Percentiles rank a stretch among this genome's conserved stretches.
Conservation (phyloP, 495 filamentous ascomycete species). For the Neurospora sp. region DNA sequence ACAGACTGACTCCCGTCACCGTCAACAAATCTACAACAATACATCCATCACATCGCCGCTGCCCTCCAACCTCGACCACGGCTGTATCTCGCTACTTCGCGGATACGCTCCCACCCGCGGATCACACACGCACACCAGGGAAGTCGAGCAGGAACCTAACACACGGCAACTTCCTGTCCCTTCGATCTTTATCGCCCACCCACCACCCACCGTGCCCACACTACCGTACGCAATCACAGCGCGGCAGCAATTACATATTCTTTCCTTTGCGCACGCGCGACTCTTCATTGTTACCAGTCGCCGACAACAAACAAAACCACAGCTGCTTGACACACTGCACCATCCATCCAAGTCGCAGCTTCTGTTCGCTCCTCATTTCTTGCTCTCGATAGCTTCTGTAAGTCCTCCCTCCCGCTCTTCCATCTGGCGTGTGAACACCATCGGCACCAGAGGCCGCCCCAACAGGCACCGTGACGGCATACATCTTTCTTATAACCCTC, state of each 20-base stretch:
- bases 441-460: neutral
- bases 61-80: neutral
- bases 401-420: neutral
- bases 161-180: neutral
- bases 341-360: neutral
- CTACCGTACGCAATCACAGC: neutral
- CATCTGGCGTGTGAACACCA: neutral
- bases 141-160: neutral
- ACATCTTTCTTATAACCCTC: neutral
- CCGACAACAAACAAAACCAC: neutral
- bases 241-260: neutral
- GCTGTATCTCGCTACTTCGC: neutral
- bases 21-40: constrained; percentile 2
- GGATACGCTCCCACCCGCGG: neutral
- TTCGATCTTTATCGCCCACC: neutral
- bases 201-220: neutral
- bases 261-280: neutral
- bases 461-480: neutral
- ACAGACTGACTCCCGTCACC: constrained; percentile 7
- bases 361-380: neutral
- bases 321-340: neutral
- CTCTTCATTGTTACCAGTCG: neutral
- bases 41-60: neutral
- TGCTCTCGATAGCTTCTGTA: neutral
- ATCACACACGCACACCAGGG: neutral